Conservation (phyloP, 768 basidiomycete genomes). For the Butyriboletus loyo region DNA sequence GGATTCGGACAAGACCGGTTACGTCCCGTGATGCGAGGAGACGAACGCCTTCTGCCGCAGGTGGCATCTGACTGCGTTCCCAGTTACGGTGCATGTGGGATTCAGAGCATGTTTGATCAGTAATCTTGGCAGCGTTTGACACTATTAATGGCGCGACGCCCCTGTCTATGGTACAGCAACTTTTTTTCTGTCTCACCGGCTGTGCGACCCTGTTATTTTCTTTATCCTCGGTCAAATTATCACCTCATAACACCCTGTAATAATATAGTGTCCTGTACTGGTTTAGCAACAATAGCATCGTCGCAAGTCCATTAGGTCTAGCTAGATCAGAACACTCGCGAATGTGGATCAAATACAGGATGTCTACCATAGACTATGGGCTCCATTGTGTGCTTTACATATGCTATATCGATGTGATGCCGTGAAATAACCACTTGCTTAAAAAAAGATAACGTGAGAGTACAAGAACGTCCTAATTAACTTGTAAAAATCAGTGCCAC, state of each 20-base stretch:
- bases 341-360: conserved; percentile 18
- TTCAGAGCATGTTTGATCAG: conserved; percentile 9
- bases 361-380: conserved; percentile 17
- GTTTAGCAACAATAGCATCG: conserved; percentile 3
- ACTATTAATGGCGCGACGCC: conserved; percentile 1
- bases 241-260: conserved; percentile 6
- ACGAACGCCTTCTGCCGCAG: conserved; percentile 33
- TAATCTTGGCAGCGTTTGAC: conserved; percentile 4
- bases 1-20: conserved; percentile 21
- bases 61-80: conserved; percentile 24
- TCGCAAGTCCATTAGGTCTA: conserved; percentile 1
- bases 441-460: conserved; percentile 1
- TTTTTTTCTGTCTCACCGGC: conserved; percentile 12
- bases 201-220: conserved; percentile 12
- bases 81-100: conserved; percentile 7
- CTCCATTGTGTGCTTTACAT: conserved; percentile 24
- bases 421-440: conserved; percentile 16
- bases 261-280: conserved; percentile 7
- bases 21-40: conserved; percentile 26
- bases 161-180: conserved; percentile 5
- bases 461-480: background rate
- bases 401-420: conserved; percentile 23
- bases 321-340: background rate
- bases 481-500: conserved; percentile 20
- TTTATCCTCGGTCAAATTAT: background rate